Base-by-base conservation (phyloP, 2,329 filamentous ascomycete genomes). In the Calonectria pseudoreteaudii region DNA sequence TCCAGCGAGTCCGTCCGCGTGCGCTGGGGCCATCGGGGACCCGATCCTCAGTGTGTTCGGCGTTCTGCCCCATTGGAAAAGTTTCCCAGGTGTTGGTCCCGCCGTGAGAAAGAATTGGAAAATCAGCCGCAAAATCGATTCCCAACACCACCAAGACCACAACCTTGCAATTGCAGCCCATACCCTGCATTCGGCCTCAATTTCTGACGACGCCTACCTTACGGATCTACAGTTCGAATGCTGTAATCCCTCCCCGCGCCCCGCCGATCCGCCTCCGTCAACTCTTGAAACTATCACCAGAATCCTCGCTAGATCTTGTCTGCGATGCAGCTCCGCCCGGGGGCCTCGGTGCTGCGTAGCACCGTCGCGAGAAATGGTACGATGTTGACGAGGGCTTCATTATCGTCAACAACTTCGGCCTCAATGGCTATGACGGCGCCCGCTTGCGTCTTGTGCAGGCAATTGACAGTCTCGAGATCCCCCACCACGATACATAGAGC, bases 311-410 rank as follows among this genome's bases (percentile, higher is more conserved):
- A 56, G 20, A 34, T 30, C 38, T 50, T 64, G 62, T 67, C 72
- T 58, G 75, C 73, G 72, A 92, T 92, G 89, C 90, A 87, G 85
- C 86, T 91, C 83, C 88, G 87, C 83, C 85, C 87, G 74, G 87
- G 89, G 86, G 87, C 89, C 83, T 86, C 86, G 79, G 83, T 85
- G 85, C 86, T 91, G 80, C 85, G 86, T 72, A 82, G 84, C 78
- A 84, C 85, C 77, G 78, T 81, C 74, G 76, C 75, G 72, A 76
- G 79, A 76, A 81, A 80, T 69, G 67, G 72, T 26, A 76, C 77
- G 31, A 78, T 82, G 65, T 67, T 75, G 73, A 70, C 74, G 31
- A 79, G 73, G 52, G 73, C 73, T 23, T 66, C 70, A 20, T 50
- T 71, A 62, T 14, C 69, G 36, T 74, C 75, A 26, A 70, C 69